Evolutionary conservation across 352 stramenopile genomes (phyloP), one percentile per base, ranked within the genome.

Genomic region (Peronospora belbahrii): DNA sequence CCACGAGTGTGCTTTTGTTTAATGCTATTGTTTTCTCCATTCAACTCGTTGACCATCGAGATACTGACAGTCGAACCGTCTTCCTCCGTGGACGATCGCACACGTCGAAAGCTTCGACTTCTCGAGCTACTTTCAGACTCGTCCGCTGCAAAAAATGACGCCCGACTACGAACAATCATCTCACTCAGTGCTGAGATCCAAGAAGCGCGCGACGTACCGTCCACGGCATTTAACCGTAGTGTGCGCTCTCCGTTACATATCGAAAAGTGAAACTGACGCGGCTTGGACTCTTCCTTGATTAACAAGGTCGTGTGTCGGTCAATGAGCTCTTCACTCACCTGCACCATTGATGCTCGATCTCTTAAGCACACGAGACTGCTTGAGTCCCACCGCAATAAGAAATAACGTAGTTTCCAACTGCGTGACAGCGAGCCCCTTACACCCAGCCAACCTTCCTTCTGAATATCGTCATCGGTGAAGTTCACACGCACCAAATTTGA

Each of bases 401-500:
- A 94, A 45, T 91, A 94, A 0, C 82, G 74, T 18, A 94, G 66
- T 59, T 89, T 90, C 82, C 82, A 94, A 34, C 69, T 87, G 20
- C 76, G 56, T 13, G 82, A 87, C n/a, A 88, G 58, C 30, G 68
- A 60, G 9, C 82, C 77, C 11, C 76, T 54, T 22, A 83, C 57
- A 0, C 79, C 82, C 0, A 94, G 58, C 82, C 82, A 94, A 0
- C 77, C 82, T 56, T 94, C 77, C 13, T 76, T 70, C 40, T 75
- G 44, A n/a, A 91, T 70, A 22, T 84, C 71, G 1, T 88, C 64
- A 27, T 85, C 65, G 5, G 70, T 65, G 45, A 86, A 91, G n/a
- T 77, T 64, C 27, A 84, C 52, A 3, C 73, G 69, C 18, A 65
- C 38, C 22, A 82, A 81, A 30, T 85, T 72, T 10, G 67, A 57